phyloP scores from a whole-genome alignment of 164 flowering plant species.

The Stephania cephalantha region DNA sequence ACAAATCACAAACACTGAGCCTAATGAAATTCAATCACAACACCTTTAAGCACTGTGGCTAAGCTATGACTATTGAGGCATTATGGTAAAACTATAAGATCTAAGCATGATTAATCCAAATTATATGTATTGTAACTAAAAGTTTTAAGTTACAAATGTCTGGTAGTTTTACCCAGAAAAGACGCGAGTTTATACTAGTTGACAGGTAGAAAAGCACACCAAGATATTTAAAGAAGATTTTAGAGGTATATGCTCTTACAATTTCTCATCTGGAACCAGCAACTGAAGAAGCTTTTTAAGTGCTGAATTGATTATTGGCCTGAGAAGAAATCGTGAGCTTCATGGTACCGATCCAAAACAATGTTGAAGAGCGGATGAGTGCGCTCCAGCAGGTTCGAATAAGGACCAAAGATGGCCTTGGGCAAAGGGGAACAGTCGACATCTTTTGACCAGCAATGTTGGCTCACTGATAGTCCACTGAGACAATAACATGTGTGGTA shows the following conservation, averaged over 20 bases:
- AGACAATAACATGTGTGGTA: conserved; percentile 93
- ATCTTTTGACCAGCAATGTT: conserved; percentile 43
- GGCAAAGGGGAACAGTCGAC: conserved; percentile 50
- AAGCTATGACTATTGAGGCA: no score
- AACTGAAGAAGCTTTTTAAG: not conserved
- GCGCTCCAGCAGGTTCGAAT: conserved; percentile 68
- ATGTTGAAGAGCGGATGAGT: conserved; percentile 72
- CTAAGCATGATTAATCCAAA: no score
- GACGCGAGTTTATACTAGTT: not conserved
- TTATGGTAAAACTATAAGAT: no score
- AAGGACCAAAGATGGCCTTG: conserved; percentile 56
- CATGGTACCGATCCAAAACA: conserved; percentile 38
- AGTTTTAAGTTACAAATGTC: no score
- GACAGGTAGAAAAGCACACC: not conserved
- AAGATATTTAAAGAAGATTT: not conserved
- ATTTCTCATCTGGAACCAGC: not conserved
- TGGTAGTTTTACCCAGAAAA: not conserved
- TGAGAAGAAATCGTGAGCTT: conserved; percentile 27
- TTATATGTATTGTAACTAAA: no score
- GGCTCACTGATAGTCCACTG: conserved; percentile 79
- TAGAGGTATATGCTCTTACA: not conserved
- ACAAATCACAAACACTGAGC: no score
- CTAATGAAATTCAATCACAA: no score
- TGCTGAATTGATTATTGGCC: not conserved
- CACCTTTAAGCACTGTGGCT: no score